Base-by-base conservation (phyloP, 148 eudicot genomes). In the Silene conica region DNA sequence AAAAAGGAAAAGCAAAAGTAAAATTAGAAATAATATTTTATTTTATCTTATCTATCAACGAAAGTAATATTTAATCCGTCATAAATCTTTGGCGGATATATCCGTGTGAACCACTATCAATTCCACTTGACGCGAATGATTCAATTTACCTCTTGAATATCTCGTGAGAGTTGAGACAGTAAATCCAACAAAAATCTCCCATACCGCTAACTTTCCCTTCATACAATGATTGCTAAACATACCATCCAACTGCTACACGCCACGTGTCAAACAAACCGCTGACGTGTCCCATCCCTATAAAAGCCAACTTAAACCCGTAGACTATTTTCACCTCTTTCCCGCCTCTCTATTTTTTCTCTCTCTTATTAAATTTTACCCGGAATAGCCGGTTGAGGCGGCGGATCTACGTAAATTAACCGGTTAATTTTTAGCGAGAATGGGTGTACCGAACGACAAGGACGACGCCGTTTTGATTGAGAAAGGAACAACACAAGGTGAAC, bases 401-500 rank as follows among this genome's bases (percentile, higher is more conserved):
- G 55, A 50, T 13, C 9, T 50, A 13, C 13, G 52, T 50, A 7
- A 50, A 50, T 4, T 13, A 12, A 12, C 14, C 52, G 12, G 12
- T 9, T 2, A 48, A 48, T 10, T 50, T 12, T 19, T 3, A 23
- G 10, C 5, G 52, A 0, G 69, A 54, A 86, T 82, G 85, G 86
- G 82, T 8, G 75, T 73, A 71, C 76, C 89, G 11, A 57, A 79
- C 62, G 94, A 87, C 79, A 57, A 74, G 56, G 94, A 87, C 81
- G 94, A 89, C 76, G 80, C 77, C 73, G 94, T 92, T 16, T 69
- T 80, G 74, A 83, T 92, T 15, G 83, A 87, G 87, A 85, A 83
- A 77, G 90, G 90, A 67, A 88, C 78, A 74, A 80, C 63, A 67
- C 63, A 80, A 11, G 90, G 85, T 11, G 97, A 92, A 1, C 90